Evolutionary conservation across 139 green algal genomes (phyloP).

Genomic region (Tetraselmis striata): DNA sequence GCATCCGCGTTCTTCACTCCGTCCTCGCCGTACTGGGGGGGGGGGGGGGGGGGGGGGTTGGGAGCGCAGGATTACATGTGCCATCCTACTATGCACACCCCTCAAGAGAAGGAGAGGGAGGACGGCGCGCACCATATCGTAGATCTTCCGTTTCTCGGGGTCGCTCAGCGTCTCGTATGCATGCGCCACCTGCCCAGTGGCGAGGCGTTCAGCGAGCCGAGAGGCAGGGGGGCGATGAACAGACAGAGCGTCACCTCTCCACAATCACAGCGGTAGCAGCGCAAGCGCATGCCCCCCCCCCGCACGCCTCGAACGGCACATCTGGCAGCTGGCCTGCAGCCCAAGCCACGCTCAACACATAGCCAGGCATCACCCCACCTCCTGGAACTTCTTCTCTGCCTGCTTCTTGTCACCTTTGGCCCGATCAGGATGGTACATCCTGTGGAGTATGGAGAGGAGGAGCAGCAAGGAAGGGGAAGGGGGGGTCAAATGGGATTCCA

Average conservation of each 20-base stretch:
- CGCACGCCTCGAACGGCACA: too few relatives aligned
- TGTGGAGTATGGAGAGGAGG: neutral
- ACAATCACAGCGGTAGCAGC: too few relatives aligned
- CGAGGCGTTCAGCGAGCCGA: too few relatives aligned
- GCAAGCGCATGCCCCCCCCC: too few relatives aligned
- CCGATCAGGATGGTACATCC: neutral
- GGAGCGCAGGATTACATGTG: neutral
- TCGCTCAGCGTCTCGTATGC: constrained; percentile 83
- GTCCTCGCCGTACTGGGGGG: constrained; percentile 60
- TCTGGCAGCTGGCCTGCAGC: too few relatives aligned
- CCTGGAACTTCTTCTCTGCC: constrained; percentile 7
- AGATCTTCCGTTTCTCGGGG: constrained; percentile 60
- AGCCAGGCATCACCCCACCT: too few relatives aligned
- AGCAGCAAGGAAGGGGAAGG: neutral
- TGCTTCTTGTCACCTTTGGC: neutral
- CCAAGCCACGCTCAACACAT: too few relatives aligned
- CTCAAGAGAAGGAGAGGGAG: too few relatives aligned
- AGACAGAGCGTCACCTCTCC: too few relatives aligned
- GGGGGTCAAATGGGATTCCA: too few relatives aligned
- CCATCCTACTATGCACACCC: neutral
- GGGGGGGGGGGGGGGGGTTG: neutral
- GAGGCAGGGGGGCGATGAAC: too few relatives aligned
- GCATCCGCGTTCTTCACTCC: constrained; percentile 36
- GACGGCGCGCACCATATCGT: constrained; percentile 60
- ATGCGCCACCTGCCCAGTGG: constrained; percentile 43